Base-by-base conservation (phyloP, 805 yeast genomes). In the Metschnikowia cubensis region DNA sequence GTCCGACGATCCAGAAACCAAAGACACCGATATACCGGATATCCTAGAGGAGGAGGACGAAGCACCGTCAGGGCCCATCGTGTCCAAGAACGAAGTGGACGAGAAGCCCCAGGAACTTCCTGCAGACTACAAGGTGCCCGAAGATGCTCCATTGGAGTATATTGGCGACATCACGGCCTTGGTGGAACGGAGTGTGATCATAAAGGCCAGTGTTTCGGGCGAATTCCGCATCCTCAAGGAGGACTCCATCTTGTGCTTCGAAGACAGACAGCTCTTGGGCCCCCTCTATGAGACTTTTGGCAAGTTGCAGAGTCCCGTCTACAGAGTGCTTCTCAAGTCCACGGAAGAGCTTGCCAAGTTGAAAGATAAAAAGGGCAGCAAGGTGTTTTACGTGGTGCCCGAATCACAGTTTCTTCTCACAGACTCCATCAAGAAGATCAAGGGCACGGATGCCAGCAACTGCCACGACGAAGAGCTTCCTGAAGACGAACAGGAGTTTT, bases 361-460 rank as follows among this genome's bases (percentile, higher is more conserved):
- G 50, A 70, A 72, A 45, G 76, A 69, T 2, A 68, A 61, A 22
- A 75, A 76, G 46, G 91, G 89, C 1, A 64, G 67, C 14, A 76
- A 75, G 39, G 92, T 85, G 0, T 89, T 60, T 65, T 89, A 86
- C 57, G 92, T 91, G 5, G 94, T 87, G 1, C 85, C 90, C 2
- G 86, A 81, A 35, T 85, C 97, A 0, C 79, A 85, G 48, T 92
- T 90, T 68, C 73, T 87, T 7, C 81, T 83, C 55, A 92, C 98
- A 0, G 86, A 85, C 46, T 70, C 80, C 21, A 76, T 91, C 49
- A 87, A 82, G 58, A 70, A 76, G 20, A 51, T 83, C 17, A 91
- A 85, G 60, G 99, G 98, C 21, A 85, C 90, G 1, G 99, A 94
- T 70, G 99, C 99, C 0, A 87, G 96, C 61, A 94, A 94, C 59